Percentiles rank a stretch among this genome's conserved stretches.
Conservation (phyloP, 305 asterid species). For the Rubia balearica region DNA sequence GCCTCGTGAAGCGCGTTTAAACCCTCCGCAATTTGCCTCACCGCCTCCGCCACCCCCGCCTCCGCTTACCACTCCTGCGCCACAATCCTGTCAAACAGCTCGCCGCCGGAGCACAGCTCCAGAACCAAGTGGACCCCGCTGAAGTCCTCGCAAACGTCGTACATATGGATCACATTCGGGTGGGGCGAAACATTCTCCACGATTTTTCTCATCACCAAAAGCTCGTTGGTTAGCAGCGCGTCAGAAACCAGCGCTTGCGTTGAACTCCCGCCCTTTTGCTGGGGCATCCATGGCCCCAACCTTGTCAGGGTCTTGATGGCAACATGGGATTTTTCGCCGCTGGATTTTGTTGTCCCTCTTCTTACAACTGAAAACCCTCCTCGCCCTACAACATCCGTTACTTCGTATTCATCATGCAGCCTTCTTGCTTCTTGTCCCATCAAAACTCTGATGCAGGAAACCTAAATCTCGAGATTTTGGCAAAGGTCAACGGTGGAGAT, state of each 20-base stretch:
- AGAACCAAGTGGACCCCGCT: slow-evolving; percentile 59
- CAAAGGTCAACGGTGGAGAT: slow-evolving; percentile 6
- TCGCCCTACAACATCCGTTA: slow-evolving; percentile 53
- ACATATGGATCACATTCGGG: slow-evolving; percentile 68
- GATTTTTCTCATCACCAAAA: slow-evolving; percentile 68
- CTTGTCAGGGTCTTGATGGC: slow-evolving; percentile 66
- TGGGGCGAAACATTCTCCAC: slow-evolving; percentile 84
- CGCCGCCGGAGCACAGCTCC: slow-evolving; percentile 76
- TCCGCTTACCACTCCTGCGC: slow-evolving; percentile 59
- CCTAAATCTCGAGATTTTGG: not conserved
- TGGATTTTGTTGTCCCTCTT: slow-evolving; percentile 36
- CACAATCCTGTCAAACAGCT: slow-evolving; percentile 70
- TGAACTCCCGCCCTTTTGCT: slow-evolving; percentile 3
- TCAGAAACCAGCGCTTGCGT: slow-evolving; percentile 55
- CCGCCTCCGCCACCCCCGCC: slow-evolving; percentile 58
- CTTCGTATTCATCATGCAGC: slow-evolving; percentile 54
- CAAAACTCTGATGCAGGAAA: not conserved
- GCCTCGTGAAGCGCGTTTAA: slow-evolving; percentile 54
- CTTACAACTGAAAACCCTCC: slow-evolving; percentile 84
- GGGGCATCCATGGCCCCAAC: slow-evolving; percentile 28
- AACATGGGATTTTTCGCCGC: slow-evolving; percentile 30
- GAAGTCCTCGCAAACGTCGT: slow-evolving; percentile 57
- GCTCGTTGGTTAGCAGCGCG: slow-evolving; percentile 60
- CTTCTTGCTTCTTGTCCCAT: slow-evolving; percentile 51
- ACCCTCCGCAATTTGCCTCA: slow-evolving; percentile 61